Evolutionary conservation across 345 rosid genomes (phyloP).

Genomic region (Barbarea vulgaris): DNA sequence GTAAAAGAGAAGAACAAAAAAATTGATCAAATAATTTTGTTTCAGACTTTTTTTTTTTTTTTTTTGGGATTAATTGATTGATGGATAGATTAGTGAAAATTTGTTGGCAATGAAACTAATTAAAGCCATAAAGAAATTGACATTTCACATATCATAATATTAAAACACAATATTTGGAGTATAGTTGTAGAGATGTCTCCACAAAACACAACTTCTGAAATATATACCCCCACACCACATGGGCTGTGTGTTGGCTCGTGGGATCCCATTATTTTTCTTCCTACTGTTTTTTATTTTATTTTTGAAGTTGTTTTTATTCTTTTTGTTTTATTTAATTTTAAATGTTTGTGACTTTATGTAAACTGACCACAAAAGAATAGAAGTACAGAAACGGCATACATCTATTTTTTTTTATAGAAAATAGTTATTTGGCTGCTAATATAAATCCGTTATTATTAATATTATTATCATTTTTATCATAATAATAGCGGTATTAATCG

Average conservation of each 20-base stretch:
- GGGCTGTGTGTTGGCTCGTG: constrained; percentile 34
- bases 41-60: too few species aligned
- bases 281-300: background rate
- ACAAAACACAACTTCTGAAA: constrained; percentile 33
- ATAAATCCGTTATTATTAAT: too few species aligned
- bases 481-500: too few species aligned
- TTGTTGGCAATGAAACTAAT: background rate
- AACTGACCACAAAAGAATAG: background rate
- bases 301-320: constrained; percentile 8
- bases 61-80: background rate
- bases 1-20: too few species aligned
- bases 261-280: constrained; percentile 26
- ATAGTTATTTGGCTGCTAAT: background rate
- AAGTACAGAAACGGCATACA: background rate
- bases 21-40: background rate
- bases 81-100: background rate
- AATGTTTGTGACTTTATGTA: background rate
- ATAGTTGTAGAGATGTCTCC: constrained; percentile 38
- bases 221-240: constrained; percentile 38
- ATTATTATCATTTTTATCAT: too few species aligned
- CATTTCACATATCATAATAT: constrained; percentile 12
- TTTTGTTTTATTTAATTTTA: background rate
- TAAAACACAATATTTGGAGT: background rate
- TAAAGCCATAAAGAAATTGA: background rate
- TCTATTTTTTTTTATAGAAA: background rate